Evolutionary conservation across 2,329 filamentous ascomycete genomes (phyloP).

Genomic region (Cladosporium sp.): DNA sequence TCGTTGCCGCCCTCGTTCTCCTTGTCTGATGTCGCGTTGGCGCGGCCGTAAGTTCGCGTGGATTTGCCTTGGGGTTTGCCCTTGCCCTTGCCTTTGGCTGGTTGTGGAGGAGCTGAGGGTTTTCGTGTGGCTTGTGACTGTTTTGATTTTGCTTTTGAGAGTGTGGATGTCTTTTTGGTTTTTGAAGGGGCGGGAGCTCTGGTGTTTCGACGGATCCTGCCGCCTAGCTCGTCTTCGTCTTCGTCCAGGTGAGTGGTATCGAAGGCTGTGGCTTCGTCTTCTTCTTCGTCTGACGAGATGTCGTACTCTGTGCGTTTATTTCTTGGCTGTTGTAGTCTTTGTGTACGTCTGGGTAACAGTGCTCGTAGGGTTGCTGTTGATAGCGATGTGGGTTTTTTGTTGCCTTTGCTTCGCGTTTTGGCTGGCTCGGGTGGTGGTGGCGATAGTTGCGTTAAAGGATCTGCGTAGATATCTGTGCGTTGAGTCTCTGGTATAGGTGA

Average conservation of each 20-base stretch:
- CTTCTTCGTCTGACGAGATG: conserved; percentile 34
- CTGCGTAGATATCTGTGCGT: conserved; percentile 13
- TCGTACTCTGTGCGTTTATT: conserved; percentile 36
- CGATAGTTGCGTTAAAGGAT: conserved; percentile 24
- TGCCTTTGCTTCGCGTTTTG: conserved; percentile 15
- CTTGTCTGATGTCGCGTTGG: neutral
- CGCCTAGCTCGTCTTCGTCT: conserved; percentile 40
- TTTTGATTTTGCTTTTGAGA: conserved; percentile 5
- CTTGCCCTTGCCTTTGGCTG: conserved; percentile 1
- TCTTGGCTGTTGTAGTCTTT: conserved; percentile 18
- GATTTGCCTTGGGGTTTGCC: neutral
- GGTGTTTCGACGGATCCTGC: conserved; percentile 18
- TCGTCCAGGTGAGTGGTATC: conserved; percentile 17
- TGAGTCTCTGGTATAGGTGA: conserved; percentile 13
- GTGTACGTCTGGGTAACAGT: conserved; percentile 40
- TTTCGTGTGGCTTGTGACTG: conserved; percentile 11
- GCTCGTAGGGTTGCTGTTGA: conserved; percentile 43
- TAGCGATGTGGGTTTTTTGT: conserved; percentile 23
- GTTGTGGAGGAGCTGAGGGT: conserved; percentile 12
- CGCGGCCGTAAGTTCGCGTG: conserved; percentile 29
- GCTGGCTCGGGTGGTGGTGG: conserved; percentile 15
- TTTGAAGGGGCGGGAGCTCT: conserved; percentile 16
- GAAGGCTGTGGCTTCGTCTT: conserved; percentile 18
- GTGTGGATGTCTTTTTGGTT: conserved; percentile 14
- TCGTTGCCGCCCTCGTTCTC: conserved; percentile 4